Evolutionary conservation across 441 rosid genomes (phyloP), one percentile per base, ranked within the genome.

Genomic region (Iberis amara): DNA sequence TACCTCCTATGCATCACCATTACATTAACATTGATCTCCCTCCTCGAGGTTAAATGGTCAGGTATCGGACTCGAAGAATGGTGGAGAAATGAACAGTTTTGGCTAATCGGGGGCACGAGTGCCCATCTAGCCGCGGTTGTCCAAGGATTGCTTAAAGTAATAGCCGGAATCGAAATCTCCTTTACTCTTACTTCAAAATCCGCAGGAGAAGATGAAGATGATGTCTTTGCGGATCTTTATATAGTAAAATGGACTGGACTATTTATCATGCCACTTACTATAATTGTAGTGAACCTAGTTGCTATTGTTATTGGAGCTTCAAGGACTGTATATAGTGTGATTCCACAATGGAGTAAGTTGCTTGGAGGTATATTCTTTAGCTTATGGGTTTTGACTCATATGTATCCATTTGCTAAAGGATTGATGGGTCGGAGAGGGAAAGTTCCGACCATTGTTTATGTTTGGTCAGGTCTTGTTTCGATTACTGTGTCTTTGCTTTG

Each of bases 81-180:
- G 96, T 89, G 96, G 95, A 78, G 96, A 72, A 89, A 89, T 8
- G 96, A 89, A 61, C 95, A 89, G 47, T 86, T 82, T 64, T 83
- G 94, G 95, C 77, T 89, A 3, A 89, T 86, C 27, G 74, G 82
- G 0, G 95, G 94, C 27, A 83, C 94, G 9, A 83, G 95, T 7
- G 75, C 95, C 55, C 97, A 86, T 60, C 60, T 86, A 1, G 88
- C 86, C 4, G 97, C 95, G 0, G 95, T 86, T 4, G 61, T 83
- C 7, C 94, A 83, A 56, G 94, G 90, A 24, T 76, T 89, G 14
- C 77, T 82, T 1, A 86, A 89, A 59, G 89, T 89, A 11, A 45
- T 85, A 4, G 95, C 95, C n/a, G 95, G 96, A 21, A 85, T 89
- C 3, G 96, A 89, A 52, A 89, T 89, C 49, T 89, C 96, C 0